Base-by-base conservation (phyloP, 1,139 yeast species). In the Arxiozyma bovina region DNA sequence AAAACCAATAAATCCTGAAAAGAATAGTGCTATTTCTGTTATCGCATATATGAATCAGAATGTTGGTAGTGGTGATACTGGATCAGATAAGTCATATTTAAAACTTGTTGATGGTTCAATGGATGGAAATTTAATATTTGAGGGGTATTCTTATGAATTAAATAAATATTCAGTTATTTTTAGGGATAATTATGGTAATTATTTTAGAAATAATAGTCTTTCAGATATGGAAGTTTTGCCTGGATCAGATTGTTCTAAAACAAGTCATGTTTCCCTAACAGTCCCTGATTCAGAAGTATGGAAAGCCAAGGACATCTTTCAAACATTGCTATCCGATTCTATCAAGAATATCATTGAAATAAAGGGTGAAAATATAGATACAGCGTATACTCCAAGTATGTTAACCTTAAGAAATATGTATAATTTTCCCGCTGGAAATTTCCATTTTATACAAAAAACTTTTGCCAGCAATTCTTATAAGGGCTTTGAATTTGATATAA, bases 221-320 rank as follows among this genome's bases (percentile, higher is more conserved):
- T 45, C 50, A 4, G 60, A 56, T 21, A 62, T 61, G 52, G 61
- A 62, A 48, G 50, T 65, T 6, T 64, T 70, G 22, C 70, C 74
- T 0, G 75, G 73, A 20, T 63, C 77, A 20, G 82, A 84, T 64
- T 83, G 88, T 5, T 63, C 74, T 0, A 75, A 72, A 52, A 73
- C 87, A 0, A 88, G 86, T 60, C 87, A 88, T 66, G 64, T 83
- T 42, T 81, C 93, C 25, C 72, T 91, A 60, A 74, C 73, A 23
- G 84, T 88, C 2, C 96, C 96, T 0, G 81, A 79, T 63, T 88
- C 80, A 47, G 77, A 82, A 57, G 76, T 81, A 7, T 91, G 97
- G 97, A 77, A 77, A 64, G 95, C 95, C 1, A 78, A 78, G 57
- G 96, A 89, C 55, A 78, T 91, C 6, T 87, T 85, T 65, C 73